Evolutionary conservation across 148 eudicot genomes (phyloP), one percentile per base, ranked within the genome.

Genomic region (Persicaria tinctoria): DNA sequence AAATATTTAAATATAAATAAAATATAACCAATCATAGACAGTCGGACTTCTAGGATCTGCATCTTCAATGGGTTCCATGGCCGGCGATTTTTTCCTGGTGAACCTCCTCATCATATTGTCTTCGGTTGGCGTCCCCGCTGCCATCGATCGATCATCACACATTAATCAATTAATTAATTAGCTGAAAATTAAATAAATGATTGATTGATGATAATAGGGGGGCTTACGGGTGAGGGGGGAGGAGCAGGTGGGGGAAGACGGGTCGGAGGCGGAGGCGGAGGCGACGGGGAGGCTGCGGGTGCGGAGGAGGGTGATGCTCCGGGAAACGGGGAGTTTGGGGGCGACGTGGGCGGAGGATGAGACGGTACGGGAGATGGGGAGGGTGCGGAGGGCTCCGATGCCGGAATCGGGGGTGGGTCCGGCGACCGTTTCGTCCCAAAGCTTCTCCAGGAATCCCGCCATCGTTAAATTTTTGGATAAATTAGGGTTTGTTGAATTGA

Each of bases 391-490:
- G 38, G 77, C 78, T 9, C 88, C 87, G 76, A 87, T 76, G 73
- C 90, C 88, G 54, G 79, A 72, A 0, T 85, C 89, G 10, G 96
- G 90, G 18, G 89, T 72, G 12, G 96, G 96, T 2, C 96, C 92
- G 62, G 96, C 96, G 12, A 89, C 79, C 46, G 96, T 86, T 75
- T 91, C 96, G 77, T 91, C 96, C 96, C 96, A 91, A 44, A 91
- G 82, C 74, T 86, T 86, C 77, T 89, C 82, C 54, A 91, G 85
- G 77, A 91, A 88, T 77, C 92, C 90, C 96, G 87, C 89, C 55
- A 11, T 81, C 51, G 1, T 62, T 17, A 55, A 12, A 5, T 2
- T 32, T 62, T 4, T 63, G 1, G 4, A 3, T 32, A 32, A 32
- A 32, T 32, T 32, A 32, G 41, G 41, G 41, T 62, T 54, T 9